These are phyloP conservation scores for Aspergillus sp. DNA, from an alignment of 2,329 filamentous ascomycete genomes.

Conservation along the genomic window DNA sequence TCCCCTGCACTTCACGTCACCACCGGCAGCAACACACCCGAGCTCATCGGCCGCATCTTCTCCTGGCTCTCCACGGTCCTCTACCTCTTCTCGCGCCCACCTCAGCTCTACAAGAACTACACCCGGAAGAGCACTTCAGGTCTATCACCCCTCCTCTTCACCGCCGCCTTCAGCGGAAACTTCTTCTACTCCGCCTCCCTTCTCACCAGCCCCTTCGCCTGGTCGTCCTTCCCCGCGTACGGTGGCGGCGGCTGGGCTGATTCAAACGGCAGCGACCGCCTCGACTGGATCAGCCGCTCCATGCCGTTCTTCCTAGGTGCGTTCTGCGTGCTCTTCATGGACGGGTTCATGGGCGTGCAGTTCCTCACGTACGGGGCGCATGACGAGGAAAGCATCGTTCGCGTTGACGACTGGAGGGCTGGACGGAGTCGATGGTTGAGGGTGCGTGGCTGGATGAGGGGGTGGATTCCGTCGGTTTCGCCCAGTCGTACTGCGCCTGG, in stretches of 20 bases:
- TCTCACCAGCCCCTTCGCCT: conserved; percentile 56
- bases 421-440: conserved; percentile 45
- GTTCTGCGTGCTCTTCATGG: conserved; percentile 54
- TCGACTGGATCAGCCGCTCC: conserved; percentile 50
- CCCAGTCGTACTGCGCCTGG: conserved; percentile 14
- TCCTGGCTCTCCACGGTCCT: conserved; percentile 51
- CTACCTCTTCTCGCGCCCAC: conserved; percentile 53
- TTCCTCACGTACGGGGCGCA: conserved; percentile 52
- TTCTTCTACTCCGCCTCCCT: conserved; percentile 58
- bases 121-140: conserved; percentile 55
- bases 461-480: conserved; percentile 51
- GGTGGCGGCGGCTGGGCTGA: conserved; percentile 55
- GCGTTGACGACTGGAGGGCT: conserved; percentile 35
- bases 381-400: conserved; percentile 37
- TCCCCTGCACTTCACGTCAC: conserved; percentile 10
- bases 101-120: conserved; percentile 60
- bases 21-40: conserved; percentile 20
- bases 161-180: conserved; percentile 60
- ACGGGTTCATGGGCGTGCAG: conserved; percentile 55
- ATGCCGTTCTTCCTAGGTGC: conserved; percentile 59
- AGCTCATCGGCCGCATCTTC: conserved; percentile 43
- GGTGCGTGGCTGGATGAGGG: conserved; percentile 58
- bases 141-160: conserved; percentile 55
- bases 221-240: conserved; percentile 49
- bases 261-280: conserved; percentile 45